phyloP scores from a whole-genome alignment of 2,329 filamentous ascomycete genomes.

The Colletotrichum sidae region DNA sequence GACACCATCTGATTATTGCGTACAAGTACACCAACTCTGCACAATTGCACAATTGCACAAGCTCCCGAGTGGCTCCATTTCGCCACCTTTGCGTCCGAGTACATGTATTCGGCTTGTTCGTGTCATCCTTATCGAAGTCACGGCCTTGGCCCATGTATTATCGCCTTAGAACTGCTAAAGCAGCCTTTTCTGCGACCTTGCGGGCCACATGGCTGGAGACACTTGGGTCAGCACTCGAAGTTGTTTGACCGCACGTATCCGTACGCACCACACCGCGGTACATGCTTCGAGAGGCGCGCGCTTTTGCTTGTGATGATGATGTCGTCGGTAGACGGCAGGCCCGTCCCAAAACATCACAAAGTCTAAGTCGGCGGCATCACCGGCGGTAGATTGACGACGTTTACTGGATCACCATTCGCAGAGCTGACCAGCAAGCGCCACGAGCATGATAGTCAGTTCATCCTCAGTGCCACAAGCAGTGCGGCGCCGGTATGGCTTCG shows the following conservation, averaged over 20 bases:
- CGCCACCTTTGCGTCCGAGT: constrained; percentile 24
- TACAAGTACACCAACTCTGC: too few species aligned
- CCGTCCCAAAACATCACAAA: constrained; percentile 19
- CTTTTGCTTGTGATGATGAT: constrained; percentile 37
- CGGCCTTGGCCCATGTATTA: constrained; percentile 35
- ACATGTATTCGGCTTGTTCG: too few species aligned
- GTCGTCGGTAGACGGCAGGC: constrained; percentile 23
- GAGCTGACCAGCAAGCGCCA: constrained; percentile 4
- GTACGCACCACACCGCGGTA: not conserved
- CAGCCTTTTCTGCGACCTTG: constrained; percentile 32
- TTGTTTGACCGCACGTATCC: constrained; percentile 30
- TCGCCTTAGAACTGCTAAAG: constrained; percentile 35
- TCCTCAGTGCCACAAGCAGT: too few species aligned
- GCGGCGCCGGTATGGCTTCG: too few species aligned
- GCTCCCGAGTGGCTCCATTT: constrained; percentile 52
- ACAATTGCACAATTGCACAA: too few species aligned
- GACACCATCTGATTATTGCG: not conserved
- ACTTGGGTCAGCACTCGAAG: constrained; percentile 25
- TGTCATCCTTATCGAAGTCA: constrained; percentile 19
- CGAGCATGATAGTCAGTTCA: constrained; percentile 1
- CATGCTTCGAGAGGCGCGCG: constrained; percentile 31
- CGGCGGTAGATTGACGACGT: constrained; percentile 17
- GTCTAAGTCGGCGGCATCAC: constrained; percentile 30
- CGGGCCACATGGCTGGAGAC: constrained; percentile 33
- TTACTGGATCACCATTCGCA: not conserved